These are phyloP conservation scores for Xylaria polymorpha DNA, from an alignment of 2,329 filamentous ascomycete species.

Conservation along the genomic window DNA sequence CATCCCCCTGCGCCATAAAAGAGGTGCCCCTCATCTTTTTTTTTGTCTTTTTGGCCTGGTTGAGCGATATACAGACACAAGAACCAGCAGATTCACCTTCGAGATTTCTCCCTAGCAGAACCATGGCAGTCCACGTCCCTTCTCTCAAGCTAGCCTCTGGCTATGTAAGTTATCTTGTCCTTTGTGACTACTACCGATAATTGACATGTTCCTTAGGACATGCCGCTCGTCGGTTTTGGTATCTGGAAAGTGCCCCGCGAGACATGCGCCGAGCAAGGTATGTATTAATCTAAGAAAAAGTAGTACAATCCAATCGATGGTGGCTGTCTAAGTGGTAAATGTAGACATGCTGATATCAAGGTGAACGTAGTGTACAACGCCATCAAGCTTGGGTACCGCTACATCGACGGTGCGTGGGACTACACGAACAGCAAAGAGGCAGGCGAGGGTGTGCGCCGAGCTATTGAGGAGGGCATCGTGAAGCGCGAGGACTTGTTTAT, in stretches of 20 bases:
- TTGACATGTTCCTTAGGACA: slow-evolving; percentile 47
- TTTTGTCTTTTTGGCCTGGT: not conserved
- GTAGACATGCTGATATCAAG: slow-evolving; percentile 52
- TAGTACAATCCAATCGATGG: not conserved
- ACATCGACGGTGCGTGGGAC: slow-evolving; percentile 65
- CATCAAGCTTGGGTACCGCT: slow-evolving; percentile 65
- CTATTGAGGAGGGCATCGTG: slow-evolving; percentile 67
- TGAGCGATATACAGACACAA: not conserved
- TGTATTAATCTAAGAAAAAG: slow-evolving; percentile 45
- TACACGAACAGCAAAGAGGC: slow-evolving; percentile 75
- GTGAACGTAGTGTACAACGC: slow-evolving; percentile 69
- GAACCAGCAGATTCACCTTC: not conserved
- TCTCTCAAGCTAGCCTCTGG: slow-evolving; percentile 53
- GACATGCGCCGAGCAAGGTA: slow-evolving; percentile 51
- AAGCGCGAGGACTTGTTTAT: slow-evolving; percentile 74
- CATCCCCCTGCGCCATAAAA: not conserved
- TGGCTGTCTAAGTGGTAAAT: not conserved
- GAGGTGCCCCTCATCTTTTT: not conserved
- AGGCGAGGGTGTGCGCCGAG: slow-evolving; percentile 70
- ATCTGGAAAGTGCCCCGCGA: slow-evolving; percentile 56
- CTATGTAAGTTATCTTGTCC: slow-evolving; percentile 46
- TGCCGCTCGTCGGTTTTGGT: slow-evolving; percentile 56
- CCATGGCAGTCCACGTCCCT: slow-evolving; percentile 46
- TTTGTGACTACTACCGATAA: not conserved
- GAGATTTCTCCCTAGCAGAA: not conserved